Conservation (phyloP, 2,329 filamentous ascomycete genomes). For the Periconia digitata region DNA sequence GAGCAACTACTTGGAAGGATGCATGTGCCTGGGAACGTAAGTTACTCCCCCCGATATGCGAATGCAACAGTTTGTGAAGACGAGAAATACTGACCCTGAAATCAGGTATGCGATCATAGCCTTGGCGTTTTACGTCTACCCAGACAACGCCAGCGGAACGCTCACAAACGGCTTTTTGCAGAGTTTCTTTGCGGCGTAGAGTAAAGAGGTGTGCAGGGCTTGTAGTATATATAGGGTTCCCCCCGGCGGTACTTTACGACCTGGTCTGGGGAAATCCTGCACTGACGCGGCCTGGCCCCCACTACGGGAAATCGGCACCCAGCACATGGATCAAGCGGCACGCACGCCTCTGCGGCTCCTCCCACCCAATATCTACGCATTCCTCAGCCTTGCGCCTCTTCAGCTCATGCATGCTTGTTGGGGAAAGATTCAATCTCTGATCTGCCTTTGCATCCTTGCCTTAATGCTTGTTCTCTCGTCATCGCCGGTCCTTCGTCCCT, state of each 20-base stretch:
- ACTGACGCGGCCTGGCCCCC: background rate
- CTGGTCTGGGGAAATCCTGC: background rate
- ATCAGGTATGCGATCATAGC: slow-evolving; percentile 61
- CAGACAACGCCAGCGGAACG: slow-evolving; percentile 50
- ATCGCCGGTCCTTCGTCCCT: too few relatives aligned
- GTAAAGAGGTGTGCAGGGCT: too few relatives aligned
- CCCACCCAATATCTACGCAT: background rate
- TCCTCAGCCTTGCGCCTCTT: background rate
- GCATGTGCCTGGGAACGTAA: slow-evolving; percentile 55
- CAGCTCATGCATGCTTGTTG: too few relatives aligned
- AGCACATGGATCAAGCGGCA: background rate
- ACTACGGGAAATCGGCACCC: background rate
- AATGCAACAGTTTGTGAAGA: background rate
- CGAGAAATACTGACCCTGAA: background rate
- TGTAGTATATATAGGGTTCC: too few relatives aligned
- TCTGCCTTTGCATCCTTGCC: background rate
- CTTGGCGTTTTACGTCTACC: slow-evolving; percentile 63
- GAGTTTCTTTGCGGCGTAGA: slow-evolving; percentile 23
- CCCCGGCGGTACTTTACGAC: too few relatives aligned
- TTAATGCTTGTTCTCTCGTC: background rate
- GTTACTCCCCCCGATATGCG: slow-evolving; percentile 13
- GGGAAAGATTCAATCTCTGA: background rate
- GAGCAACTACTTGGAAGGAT: slow-evolving; percentile 84
- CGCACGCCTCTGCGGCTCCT: background rate
- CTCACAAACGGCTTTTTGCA: slow-evolving; percentile 29